A percentile compares a stretch with the other conserved stretches of the same genome.
Conservation (phyloP, 805 yeast species). For the Danielia oregonensis region DNA sequence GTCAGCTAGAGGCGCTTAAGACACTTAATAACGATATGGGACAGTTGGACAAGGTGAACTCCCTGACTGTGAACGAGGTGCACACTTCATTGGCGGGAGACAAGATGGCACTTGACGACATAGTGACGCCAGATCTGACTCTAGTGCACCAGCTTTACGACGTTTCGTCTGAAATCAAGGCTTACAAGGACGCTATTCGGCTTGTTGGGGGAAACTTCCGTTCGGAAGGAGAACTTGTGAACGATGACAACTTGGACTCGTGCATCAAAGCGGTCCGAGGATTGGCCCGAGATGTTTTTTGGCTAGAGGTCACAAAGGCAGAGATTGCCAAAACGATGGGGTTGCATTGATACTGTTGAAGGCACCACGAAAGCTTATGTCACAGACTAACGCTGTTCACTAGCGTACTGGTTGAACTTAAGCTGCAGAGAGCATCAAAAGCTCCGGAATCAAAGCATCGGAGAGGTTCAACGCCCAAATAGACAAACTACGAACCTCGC, state of each 20-base stretch:
- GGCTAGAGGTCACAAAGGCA: slow-evolving; percentile 35
- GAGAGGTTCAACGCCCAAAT: no score
- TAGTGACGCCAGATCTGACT: slow-evolving; percentile 37
- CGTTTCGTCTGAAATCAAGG: slow-evolving; percentile 60
- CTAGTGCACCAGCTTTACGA: slow-evolving; percentile 56
- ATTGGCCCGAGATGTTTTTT: slow-evolving; percentile 38
- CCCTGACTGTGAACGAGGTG: slow-evolving; percentile 16
- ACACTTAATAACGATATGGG: slow-evolving; percentile 24
- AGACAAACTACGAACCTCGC: no score
- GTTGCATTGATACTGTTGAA: slow-evolving; percentile 10
- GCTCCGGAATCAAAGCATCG: no score
- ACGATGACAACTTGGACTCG: slow-evolving; percentile 28
- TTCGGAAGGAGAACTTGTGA: slow-evolving; percentile 30
- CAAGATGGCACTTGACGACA: slow-evolving; percentile 27
- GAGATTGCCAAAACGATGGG: slow-evolving; percentile 26
- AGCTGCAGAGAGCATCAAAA: no score
- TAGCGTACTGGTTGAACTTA: no score
- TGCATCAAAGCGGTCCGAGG: slow-evolving; percentile 34
- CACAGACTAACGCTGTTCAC: no score
- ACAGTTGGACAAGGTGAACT: slow-evolving; percentile 22
- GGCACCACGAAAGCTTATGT: no score
- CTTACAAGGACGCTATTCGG: slow-evolving; percentile 64
- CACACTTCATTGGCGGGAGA: slow-evolving; percentile 6
- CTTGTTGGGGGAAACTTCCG: slow-evolving; percentile 50
- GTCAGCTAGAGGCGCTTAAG: slow-evolving; percentile 21